Conservation (phyloP, 305 asterid genomes). For the Fraxinus baroniana region DNA sequence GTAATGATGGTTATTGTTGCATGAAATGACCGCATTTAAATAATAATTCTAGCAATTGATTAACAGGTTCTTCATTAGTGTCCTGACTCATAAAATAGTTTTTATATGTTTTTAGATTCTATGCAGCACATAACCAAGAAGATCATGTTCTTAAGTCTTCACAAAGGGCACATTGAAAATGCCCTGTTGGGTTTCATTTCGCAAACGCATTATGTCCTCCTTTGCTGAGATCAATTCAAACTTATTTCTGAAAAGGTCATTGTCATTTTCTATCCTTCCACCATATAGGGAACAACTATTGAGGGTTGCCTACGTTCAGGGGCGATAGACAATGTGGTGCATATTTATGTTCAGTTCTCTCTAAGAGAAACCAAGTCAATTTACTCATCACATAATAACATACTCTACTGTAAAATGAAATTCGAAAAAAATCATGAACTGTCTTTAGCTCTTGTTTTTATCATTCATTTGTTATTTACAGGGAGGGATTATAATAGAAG, state of each 20-base stretch:
- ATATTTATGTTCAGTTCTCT: not conserved
- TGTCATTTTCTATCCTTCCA: not conserved
- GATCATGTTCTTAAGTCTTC: not conserved
- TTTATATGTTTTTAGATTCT: constrained; percentile 12
- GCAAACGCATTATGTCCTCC: not conserved
- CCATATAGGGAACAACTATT: not conserved
- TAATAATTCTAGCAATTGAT: not conserved
- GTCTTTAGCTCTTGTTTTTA: not conserved
- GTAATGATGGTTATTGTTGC: not conserved
- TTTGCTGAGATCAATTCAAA: not conserved
- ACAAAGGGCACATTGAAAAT: not conserved
- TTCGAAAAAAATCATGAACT: not conserved
- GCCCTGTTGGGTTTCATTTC: not conserved
- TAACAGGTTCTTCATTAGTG: not conserved
- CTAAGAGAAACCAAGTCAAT: not conserved
- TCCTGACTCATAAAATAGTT: constrained; percentile 1
- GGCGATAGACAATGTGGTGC: not conserved
- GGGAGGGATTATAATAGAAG: constrained; percentile 59
- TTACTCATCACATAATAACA: not conserved
- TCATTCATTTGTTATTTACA: constrained; percentile 34
- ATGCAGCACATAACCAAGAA: constrained; percentile 1
- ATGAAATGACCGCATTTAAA: not conserved
- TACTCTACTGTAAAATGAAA: not conserved
- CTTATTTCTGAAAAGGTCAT: not conserved
- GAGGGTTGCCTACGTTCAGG: not conserved